A percentile compares a stretch with the other conserved stretches of the same genome.
Conservation (phyloP, 805 yeast genomes). For the Candida endomychidarum region DNA sequence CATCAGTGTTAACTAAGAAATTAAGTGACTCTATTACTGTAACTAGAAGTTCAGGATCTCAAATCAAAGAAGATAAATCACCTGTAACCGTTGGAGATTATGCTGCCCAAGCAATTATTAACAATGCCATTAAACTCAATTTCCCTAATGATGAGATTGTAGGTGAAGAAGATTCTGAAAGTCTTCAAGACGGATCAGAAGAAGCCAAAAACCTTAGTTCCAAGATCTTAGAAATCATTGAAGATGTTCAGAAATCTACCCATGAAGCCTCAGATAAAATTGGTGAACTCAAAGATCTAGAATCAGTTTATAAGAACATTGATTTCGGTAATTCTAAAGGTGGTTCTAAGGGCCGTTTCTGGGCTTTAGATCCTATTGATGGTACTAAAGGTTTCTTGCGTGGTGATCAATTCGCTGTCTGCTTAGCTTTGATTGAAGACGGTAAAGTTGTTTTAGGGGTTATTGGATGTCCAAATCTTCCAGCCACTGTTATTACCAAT, state of each 20-base stretch:
- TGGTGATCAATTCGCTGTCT: slow-evolving; percentile 96
- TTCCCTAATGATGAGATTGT: slow-evolving; percentile 87
- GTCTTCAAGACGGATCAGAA: slow-evolving; percentile 45
- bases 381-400: slow-evolving; percentile 96
- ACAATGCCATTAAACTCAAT: slow-evolving; percentile 72
- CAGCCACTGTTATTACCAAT: slow-evolving; percentile 45
- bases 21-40: slow-evolving; percentile 56
- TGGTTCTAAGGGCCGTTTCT: slow-evolving; percentile 75
- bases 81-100: slow-evolving; percentile 98
- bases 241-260: slow-evolving; percentile 51
- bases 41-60: slow-evolving; percentile 50
- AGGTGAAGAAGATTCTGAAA: slow-evolving; percentile 88
- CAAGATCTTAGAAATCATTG: slow-evolving; percentile 60
- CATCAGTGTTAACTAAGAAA: slow-evolving; percentile 69
- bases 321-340: slow-evolving; percentile 82
- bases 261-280: slow-evolving; percentile 26
- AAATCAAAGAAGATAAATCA: slow-evolving; percentile 82
- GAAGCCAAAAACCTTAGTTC: slow-evolving; percentile 48
- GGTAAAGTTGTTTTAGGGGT: slow-evolving; percentile 87
- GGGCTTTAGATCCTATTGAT: slow-evolving; percentile 98
- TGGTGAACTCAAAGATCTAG: slow-evolving; percentile 44
- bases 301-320: slow-evolving; percentile 60
- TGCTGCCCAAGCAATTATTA: slow-evolving; percentile 92
- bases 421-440: slow-evolving; percentile 84
- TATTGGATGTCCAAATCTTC: slow-evolving; percentile 93